Percentiles rank a stretch among this genome's conserved stretches.
Conservation (phyloP, 352 stramenopile genomes). For the Blastocystis sp. region DNA sequence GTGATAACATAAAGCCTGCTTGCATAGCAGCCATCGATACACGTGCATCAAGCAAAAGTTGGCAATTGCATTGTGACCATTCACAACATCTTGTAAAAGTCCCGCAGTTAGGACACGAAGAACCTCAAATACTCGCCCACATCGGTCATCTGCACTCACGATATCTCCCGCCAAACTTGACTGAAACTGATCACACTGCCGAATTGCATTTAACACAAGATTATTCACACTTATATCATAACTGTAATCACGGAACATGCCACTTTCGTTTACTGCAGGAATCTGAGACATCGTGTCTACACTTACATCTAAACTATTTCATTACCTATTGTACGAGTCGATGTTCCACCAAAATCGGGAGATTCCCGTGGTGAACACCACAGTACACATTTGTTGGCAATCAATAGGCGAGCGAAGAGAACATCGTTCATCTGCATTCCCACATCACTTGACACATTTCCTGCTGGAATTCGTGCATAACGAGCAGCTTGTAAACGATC, state of each 20-base stretch:
- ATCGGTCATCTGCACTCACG: conserved; percentile 65
- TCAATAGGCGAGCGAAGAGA: conserved; percentile 81
- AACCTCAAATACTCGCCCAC: conserved; percentile 81
- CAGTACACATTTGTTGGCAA: conserved; percentile 85
- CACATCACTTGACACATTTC: conserved; percentile 85
- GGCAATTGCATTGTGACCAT: conserved; percentile 80
- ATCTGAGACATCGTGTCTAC: conserved; percentile 65
- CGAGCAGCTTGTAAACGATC: conserved; percentile 66
- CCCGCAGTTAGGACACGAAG: conserved; percentile 82
- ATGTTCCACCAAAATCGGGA: conserved; percentile 79
- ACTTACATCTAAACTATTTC: not conserved
- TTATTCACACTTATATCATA: conserved; percentile 77
- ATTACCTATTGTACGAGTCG: not conserved
- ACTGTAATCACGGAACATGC: conserved; percentile 80
- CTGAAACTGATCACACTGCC: conserved; percentile 66
- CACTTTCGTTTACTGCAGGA: conserved; percentile 78
- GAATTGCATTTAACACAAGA: conserved; percentile 75
- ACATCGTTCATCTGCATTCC: conserved; percentile 84
- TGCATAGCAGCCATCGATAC: conserved; percentile 86
- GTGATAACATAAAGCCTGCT: conserved; percentile 84
- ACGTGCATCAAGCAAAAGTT: conserved; percentile 90
- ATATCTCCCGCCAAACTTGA: conserved; percentile 47
- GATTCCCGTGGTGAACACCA: conserved; percentile 83
- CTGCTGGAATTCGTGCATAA: conserved; percentile 85
- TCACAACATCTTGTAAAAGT: conserved; percentile 85